Percentiles rank a stretch among this genome's conserved stretches.
phyloP scores from a whole-genome alignment of 108 stramenopile genomes.

The Bacterosira constricta region DNA sequence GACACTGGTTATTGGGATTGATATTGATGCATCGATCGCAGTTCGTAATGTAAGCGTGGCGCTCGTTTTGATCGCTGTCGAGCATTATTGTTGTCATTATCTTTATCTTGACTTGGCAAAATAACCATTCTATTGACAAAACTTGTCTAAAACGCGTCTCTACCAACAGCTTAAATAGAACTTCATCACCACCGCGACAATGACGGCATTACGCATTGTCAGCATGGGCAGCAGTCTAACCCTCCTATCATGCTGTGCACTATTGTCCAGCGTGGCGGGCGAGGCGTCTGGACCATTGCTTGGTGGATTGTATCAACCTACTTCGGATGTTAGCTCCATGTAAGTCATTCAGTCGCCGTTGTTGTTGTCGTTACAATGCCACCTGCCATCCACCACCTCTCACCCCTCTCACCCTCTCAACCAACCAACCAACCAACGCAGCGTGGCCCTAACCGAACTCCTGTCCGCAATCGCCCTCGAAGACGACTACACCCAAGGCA shows the following conservation, averaged over 20 bases:
- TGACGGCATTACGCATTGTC: too few species aligned
- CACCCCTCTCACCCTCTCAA: not conserved
- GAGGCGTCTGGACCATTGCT: conserved; percentile 24
- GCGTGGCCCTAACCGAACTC: not conserved
- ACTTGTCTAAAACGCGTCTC: too few species aligned
- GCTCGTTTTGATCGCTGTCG: too few species aligned
- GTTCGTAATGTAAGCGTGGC: too few species aligned
- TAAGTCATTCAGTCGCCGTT: conserved; percentile 6
- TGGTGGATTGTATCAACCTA: conserved; percentile 37
- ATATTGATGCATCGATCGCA: too few species aligned
- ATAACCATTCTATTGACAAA: not conserved
- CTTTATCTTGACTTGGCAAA: not conserved
- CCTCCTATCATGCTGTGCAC: not conserved
- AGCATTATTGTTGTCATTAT: not conserved
- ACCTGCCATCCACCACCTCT: not conserved
- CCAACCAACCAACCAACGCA: not conserved
- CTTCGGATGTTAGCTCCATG: conserved; percentile 36
- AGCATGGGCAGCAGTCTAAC: not conserved
- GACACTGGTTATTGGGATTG: too few species aligned
- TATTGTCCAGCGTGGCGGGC: conserved; percentile 6
- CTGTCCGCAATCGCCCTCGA: conserved; percentile 26
- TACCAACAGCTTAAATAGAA: too few species aligned
- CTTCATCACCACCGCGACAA: too few species aligned
- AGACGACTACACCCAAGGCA: conserved; percentile 5
- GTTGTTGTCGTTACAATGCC: not conserved